Conservation (phyloP, 768 basidiomycete genomes). For the Naganishia friedmannii region DNA sequence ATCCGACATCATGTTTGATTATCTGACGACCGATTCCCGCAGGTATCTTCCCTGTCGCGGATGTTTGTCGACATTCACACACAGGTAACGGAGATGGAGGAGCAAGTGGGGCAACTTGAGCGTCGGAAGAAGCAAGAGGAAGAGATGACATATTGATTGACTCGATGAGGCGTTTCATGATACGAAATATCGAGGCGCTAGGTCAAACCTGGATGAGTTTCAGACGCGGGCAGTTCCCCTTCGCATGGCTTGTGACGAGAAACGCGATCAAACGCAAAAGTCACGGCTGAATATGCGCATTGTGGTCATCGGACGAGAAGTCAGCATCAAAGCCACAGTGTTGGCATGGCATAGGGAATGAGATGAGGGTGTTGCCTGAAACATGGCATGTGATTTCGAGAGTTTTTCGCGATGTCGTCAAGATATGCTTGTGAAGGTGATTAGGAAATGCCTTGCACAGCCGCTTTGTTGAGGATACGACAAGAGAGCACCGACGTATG, state of each 20-base stretch:
- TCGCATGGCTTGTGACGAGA: background rate
- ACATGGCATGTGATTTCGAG: too few relatives aligned
- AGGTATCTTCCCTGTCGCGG: constrained; percentile 20
- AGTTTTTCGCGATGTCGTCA: too few relatives aligned
- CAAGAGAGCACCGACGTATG: too few relatives aligned
- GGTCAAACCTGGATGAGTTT: background rate
- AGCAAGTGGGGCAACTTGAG: constrained; percentile 19
- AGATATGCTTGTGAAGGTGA: too few relatives aligned
- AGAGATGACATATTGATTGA: constrained; percentile 25
- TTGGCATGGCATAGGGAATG: too few relatives aligned
- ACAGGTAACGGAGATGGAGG: constrained; percentile 25
- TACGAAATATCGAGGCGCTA: background rate
- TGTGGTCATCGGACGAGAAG: too few relatives aligned
- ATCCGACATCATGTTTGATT: too few relatives aligned
- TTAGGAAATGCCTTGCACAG: too few relatives aligned
- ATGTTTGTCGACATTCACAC: constrained; percentile 21
- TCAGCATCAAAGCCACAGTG: too few relatives aligned
- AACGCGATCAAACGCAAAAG: background rate
- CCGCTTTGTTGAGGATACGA: too few relatives aligned
- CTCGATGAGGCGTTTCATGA: background rate
- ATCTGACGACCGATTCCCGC: background rate
- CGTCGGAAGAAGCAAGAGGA: constrained; percentile 22
- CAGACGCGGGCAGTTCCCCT: background rate
- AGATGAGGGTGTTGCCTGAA: too few relatives aligned
- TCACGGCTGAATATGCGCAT: too few relatives aligned